These are phyloP conservation scores for Mucuna pruriens DNA, from an alignment of 306 rosid genomes.

Conservation along the genomic window DNA sequence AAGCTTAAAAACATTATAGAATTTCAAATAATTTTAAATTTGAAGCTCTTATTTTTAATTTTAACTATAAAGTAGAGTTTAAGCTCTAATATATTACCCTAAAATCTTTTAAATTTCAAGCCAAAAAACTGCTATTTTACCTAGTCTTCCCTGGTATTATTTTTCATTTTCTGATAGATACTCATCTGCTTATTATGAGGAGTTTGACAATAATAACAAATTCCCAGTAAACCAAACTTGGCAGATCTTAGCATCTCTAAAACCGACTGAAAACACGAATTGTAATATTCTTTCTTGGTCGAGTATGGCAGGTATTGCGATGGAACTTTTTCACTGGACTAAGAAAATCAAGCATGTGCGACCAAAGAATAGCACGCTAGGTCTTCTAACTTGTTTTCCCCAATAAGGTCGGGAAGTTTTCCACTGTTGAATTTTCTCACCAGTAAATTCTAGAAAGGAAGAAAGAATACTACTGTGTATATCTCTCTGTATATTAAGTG, in stretches of 20 bases:
- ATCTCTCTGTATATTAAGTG: slow-evolving; percentile 41
- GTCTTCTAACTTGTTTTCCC: slow-evolving; percentile 31
- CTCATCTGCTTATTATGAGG: not conserved
- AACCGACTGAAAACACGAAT: not conserved
- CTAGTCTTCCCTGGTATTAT: not conserved
- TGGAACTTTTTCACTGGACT: slow-evolving; percentile 90
- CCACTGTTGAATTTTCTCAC: slow-evolving; percentile 32
- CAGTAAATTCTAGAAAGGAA: slow-evolving; percentile 21
- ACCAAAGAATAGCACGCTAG: slow-evolving; percentile 16
- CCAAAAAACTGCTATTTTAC: slow-evolving; percentile 2
- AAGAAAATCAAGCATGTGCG: not conserved
- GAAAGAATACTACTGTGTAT: slow-evolving; percentile 26
- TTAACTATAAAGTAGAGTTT: not conserved
- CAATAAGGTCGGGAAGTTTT: slow-evolving; percentile 26
- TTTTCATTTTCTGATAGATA: not conserved
- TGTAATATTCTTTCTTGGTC: slow-evolving; percentile 23
- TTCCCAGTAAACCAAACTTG: not conserved
- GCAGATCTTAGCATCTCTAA: slow-evolving; percentile 3
- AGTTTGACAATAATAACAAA: not conserved
- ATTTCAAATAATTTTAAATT: not conserved
- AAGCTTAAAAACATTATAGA: not conserved
- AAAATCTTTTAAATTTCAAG: slow-evolving; percentile 3
- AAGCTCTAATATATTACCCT: not conserved
- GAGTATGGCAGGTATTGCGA: slow-evolving; percentile 71
- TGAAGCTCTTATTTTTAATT: not conserved